Evolutionary conservation across 2,329 filamentous ascomycete genomes (phyloP).

Genomic region (Nothophoma quercina): DNA sequence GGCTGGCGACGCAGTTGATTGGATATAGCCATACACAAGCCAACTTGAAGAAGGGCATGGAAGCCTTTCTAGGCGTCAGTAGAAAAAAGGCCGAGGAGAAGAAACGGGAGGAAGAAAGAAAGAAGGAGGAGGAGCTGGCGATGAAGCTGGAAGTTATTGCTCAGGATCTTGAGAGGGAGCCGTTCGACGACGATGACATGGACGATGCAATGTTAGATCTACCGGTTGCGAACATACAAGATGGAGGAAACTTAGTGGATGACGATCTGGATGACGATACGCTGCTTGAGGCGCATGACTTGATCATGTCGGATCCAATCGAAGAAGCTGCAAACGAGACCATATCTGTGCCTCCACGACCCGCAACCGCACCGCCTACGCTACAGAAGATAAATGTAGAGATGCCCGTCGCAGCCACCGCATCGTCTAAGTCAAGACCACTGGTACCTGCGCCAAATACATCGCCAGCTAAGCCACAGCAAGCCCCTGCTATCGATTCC

Average conservation of each 20-base stretch:
- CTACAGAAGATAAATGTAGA: too few relatives aligned
- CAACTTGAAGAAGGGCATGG: slow-evolving; percentile 49
- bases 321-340: slow-evolving; percentile 16
- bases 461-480: neutral
- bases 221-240: slow-evolving; percentile 9
- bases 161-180: slow-evolving; percentile 39
- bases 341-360: neutral
- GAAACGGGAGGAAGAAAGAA: slow-evolving; percentile 25
- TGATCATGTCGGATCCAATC: slow-evolving; percentile 36
- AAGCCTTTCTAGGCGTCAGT: slow-evolving; percentile 42
- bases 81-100: slow-evolving; percentile 34
- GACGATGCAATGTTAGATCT: slow-evolving; percentile 21
- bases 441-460: neutral
- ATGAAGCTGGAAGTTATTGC: slow-evolving; percentile 32
- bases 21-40: slow-evolving; percentile 51
- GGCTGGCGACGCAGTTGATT: slow-evolving; percentile 49
- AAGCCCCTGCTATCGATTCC: neutral
- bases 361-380: slow-evolving; percentile 10
- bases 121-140: slow-evolving; percentile 23
- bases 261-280: slow-evolving; percentile 46
- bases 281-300: slow-evolving; percentile 39
- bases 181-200: slow-evolving; percentile 38
- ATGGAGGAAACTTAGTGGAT: slow-evolving; percentile 31
- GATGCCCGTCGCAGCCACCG: too few relatives aligned
- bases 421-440: too few relatives aligned